These are phyloP conservation scores for Geotrichum cucujoidarum DNA, from an alignment of 1,139 yeast genomes.

Conservation along the genomic window DNA sequence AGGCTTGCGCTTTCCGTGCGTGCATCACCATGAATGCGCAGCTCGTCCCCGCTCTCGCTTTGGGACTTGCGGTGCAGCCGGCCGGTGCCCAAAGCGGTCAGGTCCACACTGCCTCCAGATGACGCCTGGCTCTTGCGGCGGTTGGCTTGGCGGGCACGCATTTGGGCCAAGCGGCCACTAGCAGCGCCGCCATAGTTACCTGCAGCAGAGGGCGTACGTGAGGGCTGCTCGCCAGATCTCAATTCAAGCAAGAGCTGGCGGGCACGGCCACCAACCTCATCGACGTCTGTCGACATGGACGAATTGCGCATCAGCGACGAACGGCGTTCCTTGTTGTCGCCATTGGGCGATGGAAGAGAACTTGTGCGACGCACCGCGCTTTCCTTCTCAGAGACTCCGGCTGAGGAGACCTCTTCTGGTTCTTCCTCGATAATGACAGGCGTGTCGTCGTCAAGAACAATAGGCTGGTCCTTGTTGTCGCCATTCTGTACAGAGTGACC, in stretches of 20 bases:
- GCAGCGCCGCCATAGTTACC: neutral
- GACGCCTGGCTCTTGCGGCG: constrained; percentile 10
- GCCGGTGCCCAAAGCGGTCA: neutral
- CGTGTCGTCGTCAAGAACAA: constrained; percentile 1
- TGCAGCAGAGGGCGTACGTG: constrained; percentile 20
- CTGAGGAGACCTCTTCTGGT: neutral
- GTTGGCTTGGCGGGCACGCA: constrained; percentile 19
- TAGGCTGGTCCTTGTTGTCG: constrained; percentile 4
- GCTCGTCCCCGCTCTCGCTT: too few species aligned
- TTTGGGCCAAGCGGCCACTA: constrained; percentile 17
- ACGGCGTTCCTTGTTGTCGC: neutral
- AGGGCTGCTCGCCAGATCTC: constrained; percentile 38
- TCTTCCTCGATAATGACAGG: neutral
- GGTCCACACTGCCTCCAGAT: too few species aligned
- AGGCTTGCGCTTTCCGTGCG: too few species aligned
- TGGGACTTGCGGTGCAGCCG: constrained; percentile 8
- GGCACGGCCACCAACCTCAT: constrained; percentile 56
- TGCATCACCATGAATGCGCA: too few species aligned
- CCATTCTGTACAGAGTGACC: constrained; percentile 1
- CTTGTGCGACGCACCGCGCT: neutral
- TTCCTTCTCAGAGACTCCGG: neutral
- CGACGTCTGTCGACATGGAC: constrained; percentile 40
- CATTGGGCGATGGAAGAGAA: neutral
- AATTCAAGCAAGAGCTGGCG: constrained; percentile 55
- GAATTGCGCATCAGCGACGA: constrained; percentile 1